phyloP scores from a whole-genome alignment of 768 basidiomycete genomes.

The Kwoniella dendrophila region DNA sequence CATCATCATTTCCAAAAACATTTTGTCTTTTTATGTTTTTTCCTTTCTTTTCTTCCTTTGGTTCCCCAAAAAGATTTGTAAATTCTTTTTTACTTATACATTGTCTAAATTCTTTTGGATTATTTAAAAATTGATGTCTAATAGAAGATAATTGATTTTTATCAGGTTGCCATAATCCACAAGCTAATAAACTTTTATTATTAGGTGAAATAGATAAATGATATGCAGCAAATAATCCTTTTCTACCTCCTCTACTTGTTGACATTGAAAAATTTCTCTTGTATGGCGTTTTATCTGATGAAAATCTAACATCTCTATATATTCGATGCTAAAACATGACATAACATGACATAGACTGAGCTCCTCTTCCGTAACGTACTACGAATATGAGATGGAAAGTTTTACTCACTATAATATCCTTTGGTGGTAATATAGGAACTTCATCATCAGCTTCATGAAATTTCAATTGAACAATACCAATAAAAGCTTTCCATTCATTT shows the following conservation, averaged over 20 bases:
- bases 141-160: conserved; percentile 78
- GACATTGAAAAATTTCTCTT: conserved; percentile 78
- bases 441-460: conserved; percentile 75
- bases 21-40: conserved; percentile 67
- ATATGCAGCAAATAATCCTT: conserved; percentile 88
- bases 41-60: conserved; percentile 63
- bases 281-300: conserved; percentile 94
- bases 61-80: conserved; percentile 72
- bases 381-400: neutral
- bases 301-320: conserved; percentile 91
- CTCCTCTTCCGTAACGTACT: neutral
- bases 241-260: conserved; percentile 84
- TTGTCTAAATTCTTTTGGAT: conserved; percentile 66
- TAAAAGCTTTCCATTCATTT: conserved; percentile 84
- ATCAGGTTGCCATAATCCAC: conserved; percentile 62
- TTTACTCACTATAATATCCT: conserved; percentile 68
- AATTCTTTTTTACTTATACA: conserved; percentile 73
- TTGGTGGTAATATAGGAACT: conserved; percentile 83
- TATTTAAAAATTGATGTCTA: conserved; percentile 70
- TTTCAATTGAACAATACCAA: conserved; percentile 69
- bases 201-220: conserved; percentile 60
- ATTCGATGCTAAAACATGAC: conserved; percentile 66
- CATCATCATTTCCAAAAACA: conserved; percentile 84
- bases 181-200: conserved; percentile 72
- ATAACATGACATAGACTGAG: neutral